Percentiles rank a stretch among this genome's conserved stretches.
These are phyloP conservation scores for Microdochium paspali DNA, from an alignment of 2,329 filamentous ascomycete species.

Conservation along the genomic window DNA sequence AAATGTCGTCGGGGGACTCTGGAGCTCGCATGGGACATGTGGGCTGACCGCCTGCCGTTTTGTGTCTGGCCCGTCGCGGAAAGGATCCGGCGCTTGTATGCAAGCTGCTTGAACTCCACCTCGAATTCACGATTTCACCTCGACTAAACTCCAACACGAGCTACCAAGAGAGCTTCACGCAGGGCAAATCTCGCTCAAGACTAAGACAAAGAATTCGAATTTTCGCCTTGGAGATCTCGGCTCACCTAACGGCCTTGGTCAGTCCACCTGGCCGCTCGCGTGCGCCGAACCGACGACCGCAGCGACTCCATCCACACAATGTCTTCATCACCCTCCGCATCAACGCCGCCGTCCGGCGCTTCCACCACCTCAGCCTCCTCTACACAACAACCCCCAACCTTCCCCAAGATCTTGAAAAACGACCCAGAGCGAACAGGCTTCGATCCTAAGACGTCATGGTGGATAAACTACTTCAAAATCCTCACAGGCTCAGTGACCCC, in stretches of 20 bases:
- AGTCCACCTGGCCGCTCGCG: too few relatives aligned
- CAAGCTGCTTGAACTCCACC: too few relatives aligned
- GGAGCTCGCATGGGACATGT: not conserved
- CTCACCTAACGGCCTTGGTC: too few relatives aligned
- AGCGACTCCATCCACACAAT: not conserved
- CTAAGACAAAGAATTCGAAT: too few relatives aligned
- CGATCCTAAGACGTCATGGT: conserved; percentile 52
- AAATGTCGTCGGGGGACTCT: not conserved
- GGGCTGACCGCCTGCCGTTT: not conserved
- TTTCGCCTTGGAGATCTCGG: too few relatives aligned
- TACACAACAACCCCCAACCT: conserved; percentile 3
- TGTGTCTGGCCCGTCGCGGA: not conserved
- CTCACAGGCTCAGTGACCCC: conserved; percentile 62
- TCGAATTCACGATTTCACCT: too few relatives aligned
- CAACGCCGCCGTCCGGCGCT: not conserved
- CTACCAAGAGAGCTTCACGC: too few relatives aligned
- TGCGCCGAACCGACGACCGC: too few relatives aligned
- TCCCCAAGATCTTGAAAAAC: conserved; percentile 35
- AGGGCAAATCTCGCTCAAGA: too few relatives aligned
- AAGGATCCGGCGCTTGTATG: too few relatives aligned
- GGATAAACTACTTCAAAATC: conserved; percentile 81
- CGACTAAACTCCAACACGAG: too few relatives aligned
- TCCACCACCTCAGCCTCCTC: not conserved
- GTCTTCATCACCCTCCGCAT: not conserved
- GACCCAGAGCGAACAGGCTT: conserved; percentile 54